Conservation (phyloP, 805 yeast species). For the Ogataea saltuana region DNA sequence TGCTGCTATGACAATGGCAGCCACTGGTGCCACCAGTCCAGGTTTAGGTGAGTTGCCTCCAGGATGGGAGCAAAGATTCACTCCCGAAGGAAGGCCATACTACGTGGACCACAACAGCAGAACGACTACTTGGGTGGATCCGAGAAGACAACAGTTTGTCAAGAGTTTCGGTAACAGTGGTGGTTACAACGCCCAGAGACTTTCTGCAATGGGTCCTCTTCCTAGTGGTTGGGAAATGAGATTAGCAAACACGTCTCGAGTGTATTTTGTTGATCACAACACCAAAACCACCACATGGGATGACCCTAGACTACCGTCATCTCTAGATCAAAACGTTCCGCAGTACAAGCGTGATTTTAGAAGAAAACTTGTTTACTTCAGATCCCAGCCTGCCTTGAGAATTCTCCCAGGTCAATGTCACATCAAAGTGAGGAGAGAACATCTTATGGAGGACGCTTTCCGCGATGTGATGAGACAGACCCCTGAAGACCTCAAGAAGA, state of each 20-base stretch:
- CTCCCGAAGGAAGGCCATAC: constrained; percentile 98
- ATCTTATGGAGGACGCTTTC: constrained; percentile 94
- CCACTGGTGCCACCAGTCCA: constrained; percentile 86
- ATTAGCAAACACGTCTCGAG: constrained; percentile 96
- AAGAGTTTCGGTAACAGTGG: constrained; percentile 90
- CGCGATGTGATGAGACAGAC: constrained; percentile 99
- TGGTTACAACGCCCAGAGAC: constrained; percentile 96
- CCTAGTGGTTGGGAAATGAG: constrained; percentile 99
- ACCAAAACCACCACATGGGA: constrained; percentile 99
- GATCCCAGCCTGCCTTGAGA: constrained; percentile 97
- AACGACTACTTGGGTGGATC: constrained; percentile 99
- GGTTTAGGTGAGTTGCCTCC: constrained; percentile 97
- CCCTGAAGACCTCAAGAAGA: constrained; percentile 95
- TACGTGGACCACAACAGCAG: constrained; percentile 99
- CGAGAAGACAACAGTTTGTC: constrained; percentile 97
- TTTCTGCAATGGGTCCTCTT: constrained; percentile 94
- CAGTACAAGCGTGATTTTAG: constrained; percentile 99
- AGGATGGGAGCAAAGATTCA: constrained; percentile 98
- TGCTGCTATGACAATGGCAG: constrained; percentile 53
- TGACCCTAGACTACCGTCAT: constrained; percentile 97
- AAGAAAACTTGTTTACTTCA: constrained; percentile 94
- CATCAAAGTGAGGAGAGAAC: constrained; percentile 94
- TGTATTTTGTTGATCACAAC: constrained; percentile 97
- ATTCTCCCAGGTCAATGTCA: constrained; percentile 98
- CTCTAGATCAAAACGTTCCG: constrained; percentile 97